Evolutionary conservation across 371 early-diverging fungal genomes (phyloP), one percentile per base, ranked within the genome.

Genomic region (Syncephalis plumigaleata): DNA sequence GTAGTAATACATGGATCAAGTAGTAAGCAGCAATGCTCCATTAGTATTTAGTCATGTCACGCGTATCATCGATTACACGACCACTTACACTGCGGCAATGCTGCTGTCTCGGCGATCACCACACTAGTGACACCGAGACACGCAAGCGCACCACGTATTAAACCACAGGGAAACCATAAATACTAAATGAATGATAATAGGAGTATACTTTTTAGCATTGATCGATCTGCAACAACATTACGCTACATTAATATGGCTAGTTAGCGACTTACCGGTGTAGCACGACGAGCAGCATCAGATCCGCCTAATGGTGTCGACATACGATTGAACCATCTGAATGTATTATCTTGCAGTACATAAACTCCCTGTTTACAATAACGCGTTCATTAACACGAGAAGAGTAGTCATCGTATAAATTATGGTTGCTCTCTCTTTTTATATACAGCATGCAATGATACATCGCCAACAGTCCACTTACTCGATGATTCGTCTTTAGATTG

Each of bases 401-500:
- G 44, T 13, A 44, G 44, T 16, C 13, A 18, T 49, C 15, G 18
- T 13, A 47, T 17, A 37, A 20, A 37, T 37, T 5, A 9, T 44
- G 4, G 11, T 7, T 48, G 22, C 22, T n/a, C n/a, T n/a, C n/a
- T n/a, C n/a, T n/a, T n/a, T n/a, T n/a, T n/a, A n/a, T n/a, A n/a
- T n/a, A n/a, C n/a, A n/a, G n/a, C n/a, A n/a, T n/a, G n/a, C n/a
- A n/a, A n/a, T n/a, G n/a, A n/a, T n/a, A n/a, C n/a, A n/a, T n/a
- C n/a, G n/a, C n/a, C n/a, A n/a, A n/a, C n/a, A n/a, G n/a, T n/a
- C n/a, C n/a, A n/a, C 68, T 53, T 63, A 88, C 89, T 52, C 91
- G 61, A 61, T 95, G 94, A 61, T 97, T 97, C 11, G 98, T 95
- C 59, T 97, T 97, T 24, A 97, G 64, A 54, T 95, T 94, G 58